phyloP scores from a whole-genome alignment of 164 flowering plant species.

The Kalanchoe fedtschenkoi region DNA sequence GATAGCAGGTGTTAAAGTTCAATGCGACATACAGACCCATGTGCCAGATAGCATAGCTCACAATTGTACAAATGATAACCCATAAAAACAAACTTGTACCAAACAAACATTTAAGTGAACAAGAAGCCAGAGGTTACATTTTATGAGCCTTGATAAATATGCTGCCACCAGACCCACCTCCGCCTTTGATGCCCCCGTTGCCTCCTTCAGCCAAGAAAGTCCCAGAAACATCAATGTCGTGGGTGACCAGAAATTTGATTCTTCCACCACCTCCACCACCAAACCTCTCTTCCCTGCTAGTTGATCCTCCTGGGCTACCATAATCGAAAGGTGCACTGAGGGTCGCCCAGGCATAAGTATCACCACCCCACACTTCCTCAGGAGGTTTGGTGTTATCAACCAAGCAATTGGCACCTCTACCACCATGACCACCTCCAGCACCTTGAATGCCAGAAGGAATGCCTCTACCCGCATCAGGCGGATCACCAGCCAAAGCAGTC shows the following conservation, averaged over 20 bases:
- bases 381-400: slow-evolving; percentile 46
- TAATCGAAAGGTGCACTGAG: slow-evolving; percentile 46
- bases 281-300: slow-evolving; percentile 44
- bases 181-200: slow-evolving; percentile 44
- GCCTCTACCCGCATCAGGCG: slow-evolving; percentile 71
- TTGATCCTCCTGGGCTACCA: slow-evolving; percentile 79
- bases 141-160: slow-evolving; percentile 32
- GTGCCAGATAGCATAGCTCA: not conserved
- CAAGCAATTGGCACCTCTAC: slow-evolving; percentile 80
- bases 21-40: no score
- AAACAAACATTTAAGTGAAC: not conserved
- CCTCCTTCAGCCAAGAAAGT: slow-evolving; percentile 59
- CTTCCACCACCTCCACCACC: slow-evolving; percentile 87
- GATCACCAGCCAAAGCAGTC: slow-evolving; percentile 56
- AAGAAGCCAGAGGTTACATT: slow-evolving; percentile 29
- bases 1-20: no score
- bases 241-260: slow-evolving; percentile 22
- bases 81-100: not conserved
- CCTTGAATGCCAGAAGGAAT: slow-evolving; percentile 58
- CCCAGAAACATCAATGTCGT: slow-evolving; percentile 32
- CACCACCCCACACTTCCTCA: slow-evolving; percentile 92
- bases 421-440: slow-evolving; percentile 90
- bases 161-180: slow-evolving; percentile 70
- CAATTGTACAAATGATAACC: not conserved
- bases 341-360: slow-evolving; percentile 64